phyloP scores from a whole-genome alignment of 2,329 filamentous ascomycete species.

The Alternaria angustiovoidea region DNA sequence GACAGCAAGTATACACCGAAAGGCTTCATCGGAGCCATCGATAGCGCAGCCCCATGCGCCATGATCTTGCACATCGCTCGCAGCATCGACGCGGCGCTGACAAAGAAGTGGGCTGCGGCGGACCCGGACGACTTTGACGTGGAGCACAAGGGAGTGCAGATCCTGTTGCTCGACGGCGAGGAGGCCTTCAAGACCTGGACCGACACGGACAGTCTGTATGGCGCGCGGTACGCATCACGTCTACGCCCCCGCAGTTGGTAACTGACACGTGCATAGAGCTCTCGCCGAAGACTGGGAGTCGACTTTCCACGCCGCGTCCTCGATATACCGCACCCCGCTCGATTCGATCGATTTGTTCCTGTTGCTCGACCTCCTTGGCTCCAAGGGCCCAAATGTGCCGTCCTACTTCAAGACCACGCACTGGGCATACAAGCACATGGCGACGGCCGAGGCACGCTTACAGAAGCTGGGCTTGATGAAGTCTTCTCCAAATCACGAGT shows the following conservation, averaged over 20 bases:
- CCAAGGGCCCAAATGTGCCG: constrained; percentile 72
- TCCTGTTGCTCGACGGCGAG: constrained; percentile 90
- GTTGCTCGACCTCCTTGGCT: constrained; percentile 85
- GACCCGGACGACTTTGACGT: constrained; percentile 60
- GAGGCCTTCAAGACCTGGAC: constrained; percentile 89
- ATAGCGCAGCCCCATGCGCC: constrained; percentile 93
- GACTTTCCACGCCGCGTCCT: constrained; percentile 72
- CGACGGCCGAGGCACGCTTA: constrained; percentile 76
- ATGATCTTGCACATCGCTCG: constrained; percentile 89
- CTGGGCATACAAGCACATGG: constrained; percentile 88
- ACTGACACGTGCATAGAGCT: constrained; percentile 54
- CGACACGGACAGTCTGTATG: constrained; percentile 85
- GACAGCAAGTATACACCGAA: constrained; percentile 83
- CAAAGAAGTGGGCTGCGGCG: constrained; percentile 80
- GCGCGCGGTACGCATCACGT: constrained; percentile 69
- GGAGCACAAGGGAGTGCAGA: constrained; percentile 83
- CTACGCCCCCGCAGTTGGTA: background rate
- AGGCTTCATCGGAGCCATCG: constrained; percentile 92
- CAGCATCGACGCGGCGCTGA: constrained; percentile 81
- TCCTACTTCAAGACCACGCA: constrained; percentile 92
- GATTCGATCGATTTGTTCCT: constrained; percentile 88
- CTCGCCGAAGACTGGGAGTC: constrained; percentile 85
- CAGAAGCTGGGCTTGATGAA: constrained; percentile 72
- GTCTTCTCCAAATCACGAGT: constrained; percentile 63
- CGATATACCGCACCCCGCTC: constrained; percentile 76